Percentiles rank a stretch among this genome's conserved stretches.
These are phyloP conservation scores for Paraconiothyrium sp. DNA, from an alignment of 2,329 filamentous ascomycete genomes.

Conservation along the genomic window DNA sequence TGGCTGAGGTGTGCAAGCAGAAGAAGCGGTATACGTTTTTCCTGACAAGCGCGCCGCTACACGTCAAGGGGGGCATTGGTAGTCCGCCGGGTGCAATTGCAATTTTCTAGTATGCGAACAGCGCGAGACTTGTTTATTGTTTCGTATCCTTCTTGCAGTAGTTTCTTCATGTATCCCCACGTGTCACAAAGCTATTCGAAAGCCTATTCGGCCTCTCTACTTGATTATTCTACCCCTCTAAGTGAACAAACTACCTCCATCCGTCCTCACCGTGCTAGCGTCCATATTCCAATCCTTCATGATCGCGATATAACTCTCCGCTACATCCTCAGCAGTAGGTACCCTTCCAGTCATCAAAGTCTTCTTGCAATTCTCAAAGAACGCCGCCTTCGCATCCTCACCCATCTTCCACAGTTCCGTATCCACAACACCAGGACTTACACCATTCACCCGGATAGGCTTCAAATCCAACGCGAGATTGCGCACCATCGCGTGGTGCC, in stretches of 20 bases:
- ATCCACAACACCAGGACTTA: slow-evolving; percentile 64
- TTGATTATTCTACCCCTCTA: slow-evolving; percentile 2
- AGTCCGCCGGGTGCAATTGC: slow-evolving; percentile 49
- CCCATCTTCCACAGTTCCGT: slow-evolving; percentile 55
- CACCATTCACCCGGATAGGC: slow-evolving; percentile 70
- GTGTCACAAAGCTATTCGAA: too few species aligned
- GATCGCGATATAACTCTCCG: slow-evolving; percentile 59
- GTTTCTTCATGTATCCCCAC: too few species aligned
- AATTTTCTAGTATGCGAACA: slow-evolving; percentile 32
- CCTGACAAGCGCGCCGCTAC: slow-evolving; percentile 67
- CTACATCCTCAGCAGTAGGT: slow-evolving; percentile 44
- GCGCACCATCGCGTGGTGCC: slow-evolving; percentile 62
- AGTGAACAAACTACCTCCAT: slow-evolving; percentile 48
- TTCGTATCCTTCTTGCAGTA: neutral
- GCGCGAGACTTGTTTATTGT: neutral
- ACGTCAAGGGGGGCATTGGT: slow-evolving; percentile 60
- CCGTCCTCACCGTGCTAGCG: slow-evolving; percentile 56
- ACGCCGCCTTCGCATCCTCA: slow-evolving; percentile 34
- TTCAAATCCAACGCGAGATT: slow-evolving; percentile 70
- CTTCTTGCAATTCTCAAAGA: slow-evolving; percentile 31
- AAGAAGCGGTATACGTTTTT: slow-evolving; percentile 67
- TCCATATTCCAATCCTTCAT: slow-evolving; percentile 59
- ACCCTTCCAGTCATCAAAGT: slow-evolving; percentile 39
- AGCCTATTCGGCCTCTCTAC: neutral
- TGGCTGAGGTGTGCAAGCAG: slow-evolving; percentile 64